Conservation (phyloP, 371 early-diverging fungal genomes). For the Mucor lusitanicus region DNA sequence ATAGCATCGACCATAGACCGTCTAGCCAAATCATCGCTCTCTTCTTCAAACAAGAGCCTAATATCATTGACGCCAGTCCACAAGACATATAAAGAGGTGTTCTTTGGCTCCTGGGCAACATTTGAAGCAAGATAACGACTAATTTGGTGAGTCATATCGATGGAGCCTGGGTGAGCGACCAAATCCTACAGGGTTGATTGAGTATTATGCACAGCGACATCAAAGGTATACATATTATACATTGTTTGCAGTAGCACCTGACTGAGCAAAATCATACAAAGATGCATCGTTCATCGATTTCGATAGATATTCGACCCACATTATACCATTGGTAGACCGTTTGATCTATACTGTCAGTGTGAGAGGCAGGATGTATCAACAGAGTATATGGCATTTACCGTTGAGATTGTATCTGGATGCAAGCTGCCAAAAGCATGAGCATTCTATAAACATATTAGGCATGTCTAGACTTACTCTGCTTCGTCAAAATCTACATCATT, state of each 20-base stretch:
- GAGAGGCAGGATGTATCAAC: neutral
- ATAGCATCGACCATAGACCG: neutral
- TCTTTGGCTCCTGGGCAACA: neutral
- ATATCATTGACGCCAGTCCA: constrained; percentile 26
- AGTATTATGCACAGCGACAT: neutral
- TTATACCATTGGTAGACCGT: constrained; percentile 9
- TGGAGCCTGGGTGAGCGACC: neutral
- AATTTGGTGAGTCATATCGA: neutral
- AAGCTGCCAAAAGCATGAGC: neutral
- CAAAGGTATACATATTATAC: neutral
- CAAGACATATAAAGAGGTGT: neutral
- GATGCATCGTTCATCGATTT: neutral
- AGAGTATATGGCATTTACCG: neutral
- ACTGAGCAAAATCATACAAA: constrained; percentile 20
- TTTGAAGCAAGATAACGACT: neutral
- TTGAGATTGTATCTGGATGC: neutral
- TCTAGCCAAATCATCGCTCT: neutral
- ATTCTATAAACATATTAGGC: neutral
- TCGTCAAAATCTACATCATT: neutral
- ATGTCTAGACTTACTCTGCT: neutral
- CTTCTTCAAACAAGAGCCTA: constrained; percentile 1
- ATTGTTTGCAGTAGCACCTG: constrained; percentile 19
- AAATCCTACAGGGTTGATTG: neutral
- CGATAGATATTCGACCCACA: constrained; percentile 21
- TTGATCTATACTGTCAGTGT: neutral